Percentiles rank a stretch among this genome's conserved stretches.
Evolutionary conservation across 164 flowering plant species (phyloP).

Genomic region (Annona cherimola): DNA sequence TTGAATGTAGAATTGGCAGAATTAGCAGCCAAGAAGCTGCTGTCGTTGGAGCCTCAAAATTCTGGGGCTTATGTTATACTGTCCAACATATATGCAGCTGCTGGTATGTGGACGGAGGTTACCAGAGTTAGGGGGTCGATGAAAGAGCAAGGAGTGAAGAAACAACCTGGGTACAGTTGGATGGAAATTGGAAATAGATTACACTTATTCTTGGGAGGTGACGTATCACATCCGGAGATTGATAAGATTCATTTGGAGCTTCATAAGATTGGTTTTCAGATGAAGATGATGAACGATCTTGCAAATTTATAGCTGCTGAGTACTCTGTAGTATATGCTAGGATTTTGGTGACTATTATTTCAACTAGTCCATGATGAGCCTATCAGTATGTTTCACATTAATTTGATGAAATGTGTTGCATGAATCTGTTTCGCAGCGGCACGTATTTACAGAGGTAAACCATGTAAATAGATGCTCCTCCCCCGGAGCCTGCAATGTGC

Average conservation of each 20-base stretch:
- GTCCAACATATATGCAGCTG: constrained; percentile 44
- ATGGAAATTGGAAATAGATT: constrained; percentile 34
- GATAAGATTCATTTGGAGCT: constrained; percentile 29
- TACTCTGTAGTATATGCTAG: background rate
- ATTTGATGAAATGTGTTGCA: no score
- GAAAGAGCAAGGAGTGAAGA: constrained; percentile 43
- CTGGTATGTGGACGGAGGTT: constrained; percentile 42
- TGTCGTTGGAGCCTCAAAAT: constrained; percentile 36
- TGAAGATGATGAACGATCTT: constrained; percentile 16
- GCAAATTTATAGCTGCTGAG: background rate
- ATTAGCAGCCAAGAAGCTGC: constrained; percentile 38
- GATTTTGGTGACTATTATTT: background rate
- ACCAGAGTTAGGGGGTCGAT: constrained; percentile 30
- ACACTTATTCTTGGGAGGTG: constrained; percentile 42
- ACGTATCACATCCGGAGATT: constrained; percentile 38
- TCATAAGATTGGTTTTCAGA: constrained; percentile 23
- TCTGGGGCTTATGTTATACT: constrained; percentile 36
- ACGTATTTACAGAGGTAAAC: no score
- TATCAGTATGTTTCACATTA: no score
- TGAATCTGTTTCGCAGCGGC: no score
- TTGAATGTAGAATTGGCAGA: constrained; percentile 40
- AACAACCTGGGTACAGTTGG: constrained; percentile 50
- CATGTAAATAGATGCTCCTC: no score
- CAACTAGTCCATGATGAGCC: background rate
- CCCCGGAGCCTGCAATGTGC: no score